Evolutionary conservation across 371 early-diverging fungal species (phyloP), one percentile per base, ranked within the genome.

Genomic region (Mucor plumbeus): DNA sequence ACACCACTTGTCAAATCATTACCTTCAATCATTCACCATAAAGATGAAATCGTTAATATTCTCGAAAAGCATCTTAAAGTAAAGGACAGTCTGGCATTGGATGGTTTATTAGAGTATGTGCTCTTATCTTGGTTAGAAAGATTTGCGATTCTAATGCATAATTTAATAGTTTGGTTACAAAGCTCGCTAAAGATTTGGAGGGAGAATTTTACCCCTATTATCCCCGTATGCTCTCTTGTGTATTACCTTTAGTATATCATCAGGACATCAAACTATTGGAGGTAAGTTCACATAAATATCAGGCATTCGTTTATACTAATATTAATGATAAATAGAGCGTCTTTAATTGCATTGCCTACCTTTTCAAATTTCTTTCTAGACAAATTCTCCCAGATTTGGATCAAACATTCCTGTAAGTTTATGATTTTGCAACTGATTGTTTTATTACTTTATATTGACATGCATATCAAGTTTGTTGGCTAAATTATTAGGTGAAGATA

Each of bases 141-240:
- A 3, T 68, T 72, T 48, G 53, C 26, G 26, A 26, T 26, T 26
- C 26, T 26, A 26, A 26, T 26, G 1, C 26, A 26, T 26, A 26
- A 26, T 26, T 26, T 3, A 26, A 66, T 73, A 92, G 94, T 63
- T 74, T 97, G 61, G 83, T 91, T 1, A 89, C 91, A 5, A 87
- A 90, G 35, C 80, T 99, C 35, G 92, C 95, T 9, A 91, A 88
- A 69, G 99, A 99, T 77, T 82, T 99, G 26, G 94, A 94, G 75
- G 92, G 91, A 10, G 98, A 98, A 67, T 90, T 97, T 35, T 91
- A 88, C 69, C 89, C 90, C n/a, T 89, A 91, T 71, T 94, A 93
- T 70, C 82, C 84, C 43, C 68, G 80, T 5, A 66, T 96, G 33
- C 67, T 94, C 26, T 65, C 71, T 1, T 73, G 84, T 8, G 86